Evolutionary conservation across 2,329 filamentous ascomycete species (phyloP), one percentile per base, ranked within the genome.

Genomic region (Dactylella cylindrospora): DNA sequence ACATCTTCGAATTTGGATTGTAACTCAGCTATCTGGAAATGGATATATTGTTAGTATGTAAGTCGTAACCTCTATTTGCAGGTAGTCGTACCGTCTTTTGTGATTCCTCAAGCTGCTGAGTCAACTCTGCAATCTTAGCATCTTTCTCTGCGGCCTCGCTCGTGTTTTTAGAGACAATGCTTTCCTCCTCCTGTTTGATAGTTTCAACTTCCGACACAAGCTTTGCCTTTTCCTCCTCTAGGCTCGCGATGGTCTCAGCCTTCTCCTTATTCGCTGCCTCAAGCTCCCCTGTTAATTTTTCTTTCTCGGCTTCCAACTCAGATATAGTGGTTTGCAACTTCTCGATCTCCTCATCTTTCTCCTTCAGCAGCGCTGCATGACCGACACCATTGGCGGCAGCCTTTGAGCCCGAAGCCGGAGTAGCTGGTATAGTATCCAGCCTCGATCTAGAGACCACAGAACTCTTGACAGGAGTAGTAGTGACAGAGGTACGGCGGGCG

Each of bases 321-420:
- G 59, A 55, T 17, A 64, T 64, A 2, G 50, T 64, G 5, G 38
- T 10, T 32, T 57, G 44, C 2, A 64, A 49, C 40, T 33, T 57
- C 39, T 55, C 59, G 15, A 64, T 64, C 33, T 64, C 59, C 28
- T 45, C 44, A 10, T 64, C 51, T 22, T 64, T 64, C 22, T 64
- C 59, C 31, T 52, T 55, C 12, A 64, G 25, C 31, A 51, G 50
- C 13, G 45, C 44, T 3, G 28, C 26, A 26, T 47, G 31, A 13
- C 51, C 45, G 29, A 57, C 51, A 32, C 59, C 59, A 23, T 57
- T 64, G 6, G 59, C 32, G 2, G 25, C 41, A n/a, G 28, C 28
- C 17, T 33, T 47, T 8, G 47, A 49, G 10, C 43, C 31, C n/a
- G 49, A 39, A 19, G 38, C 25, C 25, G 46, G 54, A 33, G 54